A percentile compares a stretch with the other conserved stretches of the same genome.
Evolutionary conservation across 345 rosid genomes (phyloP).

Genomic region (Bruguiera parviflora): DNA sequence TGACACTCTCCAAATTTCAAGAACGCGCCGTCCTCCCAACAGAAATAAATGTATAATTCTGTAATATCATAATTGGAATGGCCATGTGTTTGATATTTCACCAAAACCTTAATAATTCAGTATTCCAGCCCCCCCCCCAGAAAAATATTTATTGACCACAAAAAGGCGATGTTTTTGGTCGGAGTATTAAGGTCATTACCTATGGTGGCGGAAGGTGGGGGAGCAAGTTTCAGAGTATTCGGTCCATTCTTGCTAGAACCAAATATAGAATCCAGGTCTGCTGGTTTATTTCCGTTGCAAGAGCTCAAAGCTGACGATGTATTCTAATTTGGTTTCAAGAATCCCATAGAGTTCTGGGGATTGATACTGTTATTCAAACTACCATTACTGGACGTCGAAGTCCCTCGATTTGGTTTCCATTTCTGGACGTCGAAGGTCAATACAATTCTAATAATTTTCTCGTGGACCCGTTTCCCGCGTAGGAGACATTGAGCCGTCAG

Average conservation of each 20-base stretch:
- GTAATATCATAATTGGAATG: too few species aligned
- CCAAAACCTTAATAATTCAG: too few species aligned
- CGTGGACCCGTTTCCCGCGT: too few species aligned
- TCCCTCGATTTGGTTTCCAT: conserved; percentile 39
- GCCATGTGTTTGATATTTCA: too few species aligned
- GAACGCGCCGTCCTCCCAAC: too few species aligned
- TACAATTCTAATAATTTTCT: too few species aligned
- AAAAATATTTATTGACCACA: conserved; percentile 21
- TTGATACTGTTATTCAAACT: conserved; percentile 27
- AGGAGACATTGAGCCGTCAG: too few species aligned
- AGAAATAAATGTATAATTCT: too few species aligned
- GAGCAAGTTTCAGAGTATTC: conserved; percentile 70
- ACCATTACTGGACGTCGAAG: conserved; percentile 29
- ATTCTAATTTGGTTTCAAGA: conserved; percentile 55
- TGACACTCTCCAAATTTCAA: too few species aligned
- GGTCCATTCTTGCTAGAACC: conserved; percentile 55
- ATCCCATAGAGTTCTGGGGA: conserved; percentile 43
- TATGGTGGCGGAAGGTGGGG: conserved; percentile 71
- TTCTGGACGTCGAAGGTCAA: conserved; percentile 7
- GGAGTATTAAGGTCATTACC: too few species aligned
- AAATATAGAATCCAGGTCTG: conserved; percentile 70
- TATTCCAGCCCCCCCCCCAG: too few species aligned
- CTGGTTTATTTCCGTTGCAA: conserved; percentile 46
- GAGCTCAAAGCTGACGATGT: conserved; percentile 30
- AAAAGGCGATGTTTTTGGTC: too few species aligned